Percentiles rank a stretch among this genome's conserved stretches.
phyloP scores from a whole-genome alignment of 164 flowering plant genomes.

The Magnolia kwangsiensis region DNA sequence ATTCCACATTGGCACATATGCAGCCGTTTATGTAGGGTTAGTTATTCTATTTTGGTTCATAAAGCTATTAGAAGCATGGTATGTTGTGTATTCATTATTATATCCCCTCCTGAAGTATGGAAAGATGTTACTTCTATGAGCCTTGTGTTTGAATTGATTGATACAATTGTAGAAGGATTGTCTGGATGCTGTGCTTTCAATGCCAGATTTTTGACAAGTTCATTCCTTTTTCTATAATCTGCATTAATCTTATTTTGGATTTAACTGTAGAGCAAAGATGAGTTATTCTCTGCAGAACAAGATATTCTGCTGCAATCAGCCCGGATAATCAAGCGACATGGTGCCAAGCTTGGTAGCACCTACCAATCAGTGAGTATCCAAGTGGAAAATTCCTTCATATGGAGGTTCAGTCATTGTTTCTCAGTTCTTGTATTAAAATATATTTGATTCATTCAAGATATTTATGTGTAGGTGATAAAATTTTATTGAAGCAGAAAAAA shows the following conservation, averaged over 20 bases:
- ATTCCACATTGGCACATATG: too few relatives aligned
- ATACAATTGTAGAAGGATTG: not conserved
- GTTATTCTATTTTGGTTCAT: not conserved
- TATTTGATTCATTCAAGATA: not conserved
- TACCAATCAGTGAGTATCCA: conserved; percentile 8
- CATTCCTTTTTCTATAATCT: not conserved
- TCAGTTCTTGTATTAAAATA: not conserved
- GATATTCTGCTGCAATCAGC: conserved; percentile 72
- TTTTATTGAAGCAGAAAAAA: not conserved
- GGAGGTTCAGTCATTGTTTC: conserved; percentile 5
- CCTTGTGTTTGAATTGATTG: not conserved
- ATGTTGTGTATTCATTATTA: not conserved
- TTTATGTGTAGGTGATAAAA: not conserved
- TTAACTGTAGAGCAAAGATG: conserved; percentile 54
- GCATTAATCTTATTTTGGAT: conserved; percentile 1
- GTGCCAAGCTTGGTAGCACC: conserved; percentile 52
- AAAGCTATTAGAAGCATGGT: not conserved
- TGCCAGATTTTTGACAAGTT: not conserved
- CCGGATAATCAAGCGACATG: conserved; percentile 66
- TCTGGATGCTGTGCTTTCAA: not conserved
- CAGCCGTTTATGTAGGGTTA: not conserved
- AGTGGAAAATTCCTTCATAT: not conserved
- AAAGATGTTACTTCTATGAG: not conserved
- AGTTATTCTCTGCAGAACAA: conserved; percentile 57
- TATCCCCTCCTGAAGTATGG: not conserved